Evolutionary conservation across 1,284 basidiomycete genomes (phyloP).

Genomic region (Dichomitus squalens): DNA sequence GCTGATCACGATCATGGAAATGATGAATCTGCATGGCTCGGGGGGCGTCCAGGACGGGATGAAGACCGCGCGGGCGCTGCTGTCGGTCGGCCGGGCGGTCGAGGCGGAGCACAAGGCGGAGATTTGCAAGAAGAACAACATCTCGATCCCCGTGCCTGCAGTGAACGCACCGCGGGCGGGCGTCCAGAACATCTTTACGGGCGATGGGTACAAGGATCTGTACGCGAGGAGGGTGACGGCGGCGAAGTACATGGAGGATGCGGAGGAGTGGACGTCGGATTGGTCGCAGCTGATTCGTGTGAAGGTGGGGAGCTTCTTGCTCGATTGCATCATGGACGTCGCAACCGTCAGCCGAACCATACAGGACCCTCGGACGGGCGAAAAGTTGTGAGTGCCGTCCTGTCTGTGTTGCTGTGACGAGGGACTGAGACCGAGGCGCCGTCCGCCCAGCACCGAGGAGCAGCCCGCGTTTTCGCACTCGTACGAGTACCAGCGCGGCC

Average conservation of each 20-base stretch:
- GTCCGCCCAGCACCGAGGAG: conserved; percentile 60
- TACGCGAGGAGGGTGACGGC: conserved; percentile 63
- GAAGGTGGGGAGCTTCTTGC: conserved; percentile 82
- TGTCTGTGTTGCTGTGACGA: not conserved
- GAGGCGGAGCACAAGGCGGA: conserved; percentile 90
- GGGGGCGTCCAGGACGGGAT: conserved; percentile 85
- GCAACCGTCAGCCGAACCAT: conserved; percentile 77
- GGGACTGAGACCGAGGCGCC: not conserved
- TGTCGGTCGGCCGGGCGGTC: conserved; percentile 84
- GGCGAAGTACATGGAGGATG: conserved; percentile 63
- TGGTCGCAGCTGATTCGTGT: conserved; percentile 85
- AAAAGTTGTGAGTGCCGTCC: conserved; percentile 51
- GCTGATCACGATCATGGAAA: conserved; percentile 87
- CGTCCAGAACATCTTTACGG: conserved; percentile 55
- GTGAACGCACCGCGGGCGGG: conserved; percentile 35
- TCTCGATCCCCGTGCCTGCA: conserved; percentile 47
- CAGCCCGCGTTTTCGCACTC: conserved; percentile 93
- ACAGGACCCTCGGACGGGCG: conserved; percentile 56
- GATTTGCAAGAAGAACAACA: conserved; percentile 71
- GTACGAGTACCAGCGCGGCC: conserved; percentile 93
- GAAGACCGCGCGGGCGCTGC: conserved; percentile 86
- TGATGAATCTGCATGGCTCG: conserved; percentile 83
- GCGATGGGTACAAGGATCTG: conserved; percentile 57
- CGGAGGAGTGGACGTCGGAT: conserved; percentile 72
- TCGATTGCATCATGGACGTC: conserved; percentile 84